Percentiles rank a stretch among this genome's conserved stretches.
These are phyloP conservation scores for Hemileccinum impolitum DNA, from an alignment of 768 basidiomycete species.

Conservation along the genomic window DNA sequence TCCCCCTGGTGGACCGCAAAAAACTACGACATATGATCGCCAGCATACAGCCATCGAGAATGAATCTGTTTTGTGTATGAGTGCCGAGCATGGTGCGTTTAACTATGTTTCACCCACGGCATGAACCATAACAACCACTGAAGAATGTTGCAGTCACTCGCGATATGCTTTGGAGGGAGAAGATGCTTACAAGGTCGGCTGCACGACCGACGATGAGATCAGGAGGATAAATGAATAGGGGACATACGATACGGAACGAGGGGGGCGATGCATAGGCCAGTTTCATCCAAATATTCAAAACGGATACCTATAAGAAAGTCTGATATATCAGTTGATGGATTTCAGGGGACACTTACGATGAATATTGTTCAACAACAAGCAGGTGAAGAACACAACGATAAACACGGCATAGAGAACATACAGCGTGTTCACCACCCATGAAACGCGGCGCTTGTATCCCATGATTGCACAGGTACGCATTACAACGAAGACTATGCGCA, in stretches of 20 bases:
- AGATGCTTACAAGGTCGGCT: constrained; percentile 9
- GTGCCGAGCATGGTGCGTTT: not conserved
- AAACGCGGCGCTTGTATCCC: constrained; percentile 7
- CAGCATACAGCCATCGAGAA: constrained; percentile 14
- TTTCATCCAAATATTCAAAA: constrained; percentile 2
- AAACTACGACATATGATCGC: constrained; percentile 5
- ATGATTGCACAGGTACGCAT: constrained; percentile 24
- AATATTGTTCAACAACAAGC: not conserved
- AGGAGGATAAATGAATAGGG: not conserved
- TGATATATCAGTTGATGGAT: not conserved
- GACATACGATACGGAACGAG: not conserved
- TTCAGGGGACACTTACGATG: not conserved
- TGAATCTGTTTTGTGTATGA: constrained; percentile 9
- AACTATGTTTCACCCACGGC: constrained; percentile 7
- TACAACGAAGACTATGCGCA: constrained; percentile 21
- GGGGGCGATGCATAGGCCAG: constrained; percentile 12
- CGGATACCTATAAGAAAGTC: not conserved
- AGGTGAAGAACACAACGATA: not conserved
- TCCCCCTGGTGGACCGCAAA: not conserved
- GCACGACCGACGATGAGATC: not conserved
- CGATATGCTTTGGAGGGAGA: not conserved
- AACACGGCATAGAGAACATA: constrained; percentile 11
- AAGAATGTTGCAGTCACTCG: not conserved
- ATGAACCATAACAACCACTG: constrained; percentile 14
- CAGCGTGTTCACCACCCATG: not conserved